Evolutionary conservation across 352 stramenopile genomes (phyloP).

Genomic region (Phytophthora fragariae): DNA sequence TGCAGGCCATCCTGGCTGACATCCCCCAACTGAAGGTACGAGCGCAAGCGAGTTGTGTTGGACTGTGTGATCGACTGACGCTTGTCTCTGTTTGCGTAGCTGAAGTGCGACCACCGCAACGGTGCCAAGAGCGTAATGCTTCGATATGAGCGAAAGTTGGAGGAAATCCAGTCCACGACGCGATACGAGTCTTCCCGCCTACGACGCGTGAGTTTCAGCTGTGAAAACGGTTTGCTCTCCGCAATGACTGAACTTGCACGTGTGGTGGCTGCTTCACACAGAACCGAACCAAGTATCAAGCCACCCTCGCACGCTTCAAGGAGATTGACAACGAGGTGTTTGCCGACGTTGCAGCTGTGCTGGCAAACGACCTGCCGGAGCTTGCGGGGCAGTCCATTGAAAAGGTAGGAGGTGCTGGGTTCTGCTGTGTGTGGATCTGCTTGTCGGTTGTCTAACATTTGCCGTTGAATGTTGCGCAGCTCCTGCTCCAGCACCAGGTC

Average conservation of each 20-base stretch:
- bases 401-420: slow-evolving; percentile 36
- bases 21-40: slow-evolving; percentile 69
- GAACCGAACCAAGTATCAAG: slow-evolving; percentile 74
- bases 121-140: slow-evolving; percentile 59
- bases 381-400: slow-evolving; percentile 47
- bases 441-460: slow-evolving; percentile 7
- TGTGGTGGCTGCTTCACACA: slow-evolving; percentile 29
- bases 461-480: slow-evolving; percentile 22
- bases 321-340: slow-evolving; percentile 69
- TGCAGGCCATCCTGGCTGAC: slow-evolving; percentile 63
- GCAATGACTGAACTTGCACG: slow-evolving; percentile 1
- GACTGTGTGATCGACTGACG: slow-evolving; percentile 10
- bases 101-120: slow-evolving; percentile 75
- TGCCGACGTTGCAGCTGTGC: slow-evolving; percentile 48
- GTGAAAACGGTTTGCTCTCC: background rate
- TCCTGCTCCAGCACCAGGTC: slow-evolving; percentile 46
- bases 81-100: slow-evolving; percentile 26
- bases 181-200: slow-evolving; percentile 58
- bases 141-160: slow-evolving; percentile 71
- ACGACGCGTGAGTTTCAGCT: slow-evolving; percentile 50
- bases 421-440: background rate
- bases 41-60: background rate
- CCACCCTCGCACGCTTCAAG: slow-evolving; percentile 61
- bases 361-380: slow-evolving; percentile 47
- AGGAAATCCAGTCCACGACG: slow-evolving; percentile 52